A percentile compares a stretch with the other conserved stretches of the same genome.
These are phyloP conservation scores for Saururus chinensis DNA, from an alignment of 164 flowering plant species.

Conservation along the genomic window DNA sequence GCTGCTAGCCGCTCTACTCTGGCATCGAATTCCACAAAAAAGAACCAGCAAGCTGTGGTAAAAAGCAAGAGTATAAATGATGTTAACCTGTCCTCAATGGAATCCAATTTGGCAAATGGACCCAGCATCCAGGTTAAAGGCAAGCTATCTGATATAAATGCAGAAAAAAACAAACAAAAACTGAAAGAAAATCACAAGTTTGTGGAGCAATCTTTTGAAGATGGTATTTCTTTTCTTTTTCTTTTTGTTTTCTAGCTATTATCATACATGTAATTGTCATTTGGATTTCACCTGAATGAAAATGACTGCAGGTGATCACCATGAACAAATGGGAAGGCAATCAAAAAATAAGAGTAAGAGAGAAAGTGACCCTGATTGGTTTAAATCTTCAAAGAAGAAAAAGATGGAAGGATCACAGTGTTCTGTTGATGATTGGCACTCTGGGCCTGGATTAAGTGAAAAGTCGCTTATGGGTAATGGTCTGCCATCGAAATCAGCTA, in stretches of 20 bases:
- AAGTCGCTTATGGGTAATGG: conserved; percentile 16
- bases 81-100: conserved; percentile 25
- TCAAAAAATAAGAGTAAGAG: conserved; percentile 36
- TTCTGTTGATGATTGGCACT: conserved; percentile 25
- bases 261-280: not conserved
- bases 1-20: conserved; percentile 17
- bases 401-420: conserved; percentile 28
- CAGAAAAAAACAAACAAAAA: conserved; percentile 24
- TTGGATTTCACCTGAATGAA: not conserved
- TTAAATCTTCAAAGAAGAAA: conserved; percentile 45
- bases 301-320: conserved; percentile 30
- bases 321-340: conserved; percentile 13
- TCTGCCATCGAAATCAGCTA: conserved; percentile 18
- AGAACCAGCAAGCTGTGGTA: conserved; percentile 25
- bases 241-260: not conserved
- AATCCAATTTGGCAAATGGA: conserved; percentile 16
- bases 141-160: conserved; percentile 22
- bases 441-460: conserved; percentile 20
- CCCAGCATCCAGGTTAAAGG: conserved; percentile 19
- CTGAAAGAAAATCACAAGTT: conserved; percentile 33
- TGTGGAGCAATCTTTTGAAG: conserved; percentile 24
- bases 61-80: conserved; percentile 39
- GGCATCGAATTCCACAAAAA: conserved; percentile 24
- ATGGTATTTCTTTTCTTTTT: conserved; percentile 54
- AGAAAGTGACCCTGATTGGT: conserved; percentile 27